Percentiles rank a stretch among this genome's conserved stretches.
Evolutionary conservation across 2,329 filamentous ascomycete species (phyloP).

Genomic region (Stenocarpella maydis): DNA sequence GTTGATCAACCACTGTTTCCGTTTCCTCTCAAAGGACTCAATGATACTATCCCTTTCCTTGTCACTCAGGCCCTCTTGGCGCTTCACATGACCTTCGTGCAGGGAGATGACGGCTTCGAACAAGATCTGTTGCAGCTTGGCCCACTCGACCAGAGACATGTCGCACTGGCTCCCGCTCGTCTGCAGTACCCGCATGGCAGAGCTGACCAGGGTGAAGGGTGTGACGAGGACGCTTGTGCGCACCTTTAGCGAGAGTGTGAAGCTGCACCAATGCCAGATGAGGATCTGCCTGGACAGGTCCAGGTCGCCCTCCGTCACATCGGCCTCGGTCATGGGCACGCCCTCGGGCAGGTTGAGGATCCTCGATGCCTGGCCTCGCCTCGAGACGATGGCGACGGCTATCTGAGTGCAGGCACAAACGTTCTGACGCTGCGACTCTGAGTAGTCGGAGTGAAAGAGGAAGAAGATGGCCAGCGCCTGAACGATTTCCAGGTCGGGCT

Average conservation of each 20-base stretch:
- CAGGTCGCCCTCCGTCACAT: constrained; percentile 12
- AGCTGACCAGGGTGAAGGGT: background rate
- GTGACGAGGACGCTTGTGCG: constrained; percentile 11
- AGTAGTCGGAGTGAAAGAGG: constrained; percentile 22
- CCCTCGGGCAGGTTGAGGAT: background rate
- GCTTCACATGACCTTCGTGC: constrained; percentile 3
- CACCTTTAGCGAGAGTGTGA: constrained; percentile 24
- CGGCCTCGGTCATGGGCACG: background rate
- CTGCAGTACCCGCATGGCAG: constrained; percentile 25
- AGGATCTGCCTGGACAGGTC: constrained; percentile 28
- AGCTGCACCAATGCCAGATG: constrained; percentile 30
- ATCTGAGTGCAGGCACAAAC: background rate
- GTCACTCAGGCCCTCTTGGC: constrained; percentile 13
- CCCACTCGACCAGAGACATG: constrained; percentile 26
- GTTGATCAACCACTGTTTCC: constrained; percentile 30
- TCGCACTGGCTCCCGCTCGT: constrained; percentile 25
- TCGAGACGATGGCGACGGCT: background rate
- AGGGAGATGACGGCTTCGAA: constrained; percentile 10
- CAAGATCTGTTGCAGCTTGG: constrained; percentile 20
- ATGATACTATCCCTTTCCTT: constrained; percentile 28
- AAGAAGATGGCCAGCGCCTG: constrained; percentile 20
- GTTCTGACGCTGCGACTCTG: background rate
- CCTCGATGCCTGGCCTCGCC: constrained; percentile 19
- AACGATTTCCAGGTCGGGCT: constrained; percentile 19
- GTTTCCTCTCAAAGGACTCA: constrained; percentile 21